Evolutionary conservation across 257 asterid species (phyloP).

Genomic region (Linaria vulgaris): DNA sequence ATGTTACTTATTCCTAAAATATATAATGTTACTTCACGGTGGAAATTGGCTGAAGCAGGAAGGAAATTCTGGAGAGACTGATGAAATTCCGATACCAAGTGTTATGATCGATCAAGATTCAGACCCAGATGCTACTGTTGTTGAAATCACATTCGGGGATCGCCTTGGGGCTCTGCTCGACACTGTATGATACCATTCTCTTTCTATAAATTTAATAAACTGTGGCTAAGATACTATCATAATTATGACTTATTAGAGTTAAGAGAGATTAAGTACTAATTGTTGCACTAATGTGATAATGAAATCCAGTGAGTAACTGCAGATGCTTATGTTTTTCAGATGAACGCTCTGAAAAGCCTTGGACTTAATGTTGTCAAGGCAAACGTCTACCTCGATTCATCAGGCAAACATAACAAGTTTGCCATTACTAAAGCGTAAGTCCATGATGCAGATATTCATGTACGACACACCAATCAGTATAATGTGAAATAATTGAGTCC

Average conservation of each 20-base stretch:
- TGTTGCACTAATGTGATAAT: background rate
- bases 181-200: conserved; percentile 48
- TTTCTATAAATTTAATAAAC: background rate
- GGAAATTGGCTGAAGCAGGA: conserved; percentile 46
- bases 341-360: conserved; percentile 78
- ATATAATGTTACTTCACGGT: too few species aligned
- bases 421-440: conserved; percentile 85
- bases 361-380: conserved; percentile 96
- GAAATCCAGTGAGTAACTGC: conserved; percentile 19
- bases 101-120: conserved; percentile 92
- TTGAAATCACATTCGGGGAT: conserved; percentile 91
- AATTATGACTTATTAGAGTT: too few species aligned
- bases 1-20: background rate
- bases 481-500: too few species aligned
- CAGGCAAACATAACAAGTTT: conserved; percentile 94
- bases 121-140: conserved; percentile 88
- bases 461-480: too few species aligned
- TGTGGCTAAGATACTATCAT: too few species aligned
- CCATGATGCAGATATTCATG: conserved; percentile 17
- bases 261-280: too few species aligned
- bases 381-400: conserved; percentile 84
- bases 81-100: conserved; percentile 63
- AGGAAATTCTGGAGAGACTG: conserved; percentile 58
- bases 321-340: conserved; percentile 52
- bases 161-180: conserved; percentile 96